phyloP scores from a whole-genome alignment of 108 stramenopile species.

The Nitzschia palea region DNA sequence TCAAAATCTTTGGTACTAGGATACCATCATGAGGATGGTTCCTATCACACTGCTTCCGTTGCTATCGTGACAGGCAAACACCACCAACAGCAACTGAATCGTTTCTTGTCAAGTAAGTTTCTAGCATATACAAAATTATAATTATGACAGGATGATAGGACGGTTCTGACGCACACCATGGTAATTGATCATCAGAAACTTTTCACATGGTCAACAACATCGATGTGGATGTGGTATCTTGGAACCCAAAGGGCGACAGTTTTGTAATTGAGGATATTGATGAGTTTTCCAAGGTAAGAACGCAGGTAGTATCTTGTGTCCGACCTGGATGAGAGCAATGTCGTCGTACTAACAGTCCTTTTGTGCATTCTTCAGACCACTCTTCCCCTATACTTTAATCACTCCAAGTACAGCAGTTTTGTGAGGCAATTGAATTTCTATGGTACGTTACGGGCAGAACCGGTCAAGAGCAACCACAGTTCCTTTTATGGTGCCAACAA shows the following conservation, averaged over 20 bases:
- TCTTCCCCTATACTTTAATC: slow-evolving; percentile 87
- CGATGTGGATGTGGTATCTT: slow-evolving; percentile 40
- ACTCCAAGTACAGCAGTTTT: slow-evolving; percentile 85
- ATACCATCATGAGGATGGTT: no score
- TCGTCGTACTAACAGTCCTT: background rate
- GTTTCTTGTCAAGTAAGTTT: slow-evolving; percentile 15
- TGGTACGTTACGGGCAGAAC: slow-evolving; percentile 35
- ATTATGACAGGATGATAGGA: no score
- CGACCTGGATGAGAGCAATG: background rate
- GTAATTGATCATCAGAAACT: slow-evolving; percentile 27
- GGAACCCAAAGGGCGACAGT: slow-evolving; percentile 52
- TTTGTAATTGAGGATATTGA: slow-evolving; percentile 63
- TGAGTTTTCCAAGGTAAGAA: slow-evolving; percentile 32
- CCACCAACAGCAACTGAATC: slow-evolving; percentile 15
- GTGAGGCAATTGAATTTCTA: slow-evolving; percentile 91
- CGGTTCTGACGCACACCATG: no score
- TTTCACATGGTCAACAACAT: slow-evolving; percentile 66
- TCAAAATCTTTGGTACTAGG: no score
- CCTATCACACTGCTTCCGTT: no score
- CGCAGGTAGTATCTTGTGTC: background rate
- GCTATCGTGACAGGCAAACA: background rate
- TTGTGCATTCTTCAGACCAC: slow-evolving; percentile 18
- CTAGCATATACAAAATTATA: no score
- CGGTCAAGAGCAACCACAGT: no score
- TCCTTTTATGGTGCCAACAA: no score